These are phyloP conservation scores for Dendrothele bispora DNA, from an alignment of 768 basidiomycete species.

Conservation along the genomic window DNA sequence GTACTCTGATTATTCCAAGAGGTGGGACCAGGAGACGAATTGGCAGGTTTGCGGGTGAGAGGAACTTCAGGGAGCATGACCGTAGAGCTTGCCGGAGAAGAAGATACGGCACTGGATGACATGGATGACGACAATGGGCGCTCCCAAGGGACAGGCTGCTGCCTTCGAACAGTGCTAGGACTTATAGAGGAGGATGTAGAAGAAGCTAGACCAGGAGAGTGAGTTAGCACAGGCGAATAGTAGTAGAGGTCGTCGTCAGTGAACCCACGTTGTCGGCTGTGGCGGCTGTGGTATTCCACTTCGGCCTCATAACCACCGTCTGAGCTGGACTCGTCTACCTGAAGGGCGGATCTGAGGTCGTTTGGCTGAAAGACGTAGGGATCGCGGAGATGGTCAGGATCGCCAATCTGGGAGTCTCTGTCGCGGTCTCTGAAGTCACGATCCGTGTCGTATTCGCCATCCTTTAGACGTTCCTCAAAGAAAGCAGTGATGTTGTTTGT, in stretches of 20 bases:
- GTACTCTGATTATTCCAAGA: conserved; percentile 57
- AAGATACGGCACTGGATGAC: conserved; percentile 53
- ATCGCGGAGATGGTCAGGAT: conserved; percentile 59
- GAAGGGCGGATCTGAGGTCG: conserved; percentile 54
- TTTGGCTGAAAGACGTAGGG: conserved; percentile 57
- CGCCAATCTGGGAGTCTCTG: conserved; percentile 58
- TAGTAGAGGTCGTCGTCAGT: conserved; percentile 38
- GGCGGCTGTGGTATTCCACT: conserved; percentile 55
- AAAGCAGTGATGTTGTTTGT: conserved; percentile 92
- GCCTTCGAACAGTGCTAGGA: conserved; percentile 68
- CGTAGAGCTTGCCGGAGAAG: conserved; percentile 61
- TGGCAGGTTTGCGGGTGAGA: conserved; percentile 65
- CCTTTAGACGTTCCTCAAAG: conserved; percentile 88
- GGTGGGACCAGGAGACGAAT: conserved; percentile 42
- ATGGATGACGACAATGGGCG: conserved; percentile 54
- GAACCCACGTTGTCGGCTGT: conserved; percentile 79
- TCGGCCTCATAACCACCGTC: conserved; percentile 87
- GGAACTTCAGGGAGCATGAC: conserved; percentile 63
- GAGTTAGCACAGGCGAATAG: conserved; percentile 46
- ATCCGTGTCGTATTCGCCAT: conserved; percentile 71
- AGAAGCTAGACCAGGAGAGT: conserved; percentile 65
- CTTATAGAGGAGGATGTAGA: conserved; percentile 64
- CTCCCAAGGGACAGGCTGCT: conserved; percentile 68
- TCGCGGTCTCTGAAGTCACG: conserved; percentile 58
- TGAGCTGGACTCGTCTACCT: conserved; percentile 71